Conservation (phyloP, 192 early-diverging fungal species). For the Obelidium mucronatum region DNA sequence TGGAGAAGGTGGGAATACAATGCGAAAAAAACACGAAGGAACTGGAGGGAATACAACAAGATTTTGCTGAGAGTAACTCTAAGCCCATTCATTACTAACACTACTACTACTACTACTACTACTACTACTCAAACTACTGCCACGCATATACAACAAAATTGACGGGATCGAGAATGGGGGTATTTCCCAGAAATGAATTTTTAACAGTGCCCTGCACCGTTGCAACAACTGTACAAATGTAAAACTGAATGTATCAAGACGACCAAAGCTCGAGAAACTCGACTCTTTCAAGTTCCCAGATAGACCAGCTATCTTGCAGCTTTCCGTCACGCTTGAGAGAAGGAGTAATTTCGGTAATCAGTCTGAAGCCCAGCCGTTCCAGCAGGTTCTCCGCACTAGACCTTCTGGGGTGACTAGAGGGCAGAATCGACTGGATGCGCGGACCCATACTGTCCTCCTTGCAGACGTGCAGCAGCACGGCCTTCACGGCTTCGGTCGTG, state of each 20-base stretch:
- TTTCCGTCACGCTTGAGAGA: background rate
- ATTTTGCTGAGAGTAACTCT: too few species aligned
- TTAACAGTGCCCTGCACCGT: too few species aligned
- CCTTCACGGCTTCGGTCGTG: conserved; percentile 1
- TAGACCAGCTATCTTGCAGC: background rate
- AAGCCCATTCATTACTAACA: too few species aligned
- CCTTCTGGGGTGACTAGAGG: background rate
- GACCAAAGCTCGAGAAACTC: background rate
- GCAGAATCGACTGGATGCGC: background rate
- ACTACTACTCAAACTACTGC: too few species aligned
- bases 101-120: too few species aligned
- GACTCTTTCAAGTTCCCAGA: conserved; percentile 17
- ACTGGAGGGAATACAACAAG: too few species aligned
- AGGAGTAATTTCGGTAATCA: background rate
- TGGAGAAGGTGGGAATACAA: too few species aligned
- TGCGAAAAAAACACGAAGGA: too few species aligned
- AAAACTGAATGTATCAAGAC: background rate
- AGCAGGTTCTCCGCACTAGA: background rate
- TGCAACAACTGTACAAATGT: too few species aligned
- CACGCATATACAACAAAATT: too few species aligned
- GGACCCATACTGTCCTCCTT: background rate
- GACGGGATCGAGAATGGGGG: too few species aligned
- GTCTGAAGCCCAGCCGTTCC: background rate
- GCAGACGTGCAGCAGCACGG: conserved; percentile 15
- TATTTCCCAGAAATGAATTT: too few species aligned